These are phyloP conservation scores for Scenedesmus sp. DNA, from an alignment of 163 green algal genomes.

Conservation along the genomic window DNA sequence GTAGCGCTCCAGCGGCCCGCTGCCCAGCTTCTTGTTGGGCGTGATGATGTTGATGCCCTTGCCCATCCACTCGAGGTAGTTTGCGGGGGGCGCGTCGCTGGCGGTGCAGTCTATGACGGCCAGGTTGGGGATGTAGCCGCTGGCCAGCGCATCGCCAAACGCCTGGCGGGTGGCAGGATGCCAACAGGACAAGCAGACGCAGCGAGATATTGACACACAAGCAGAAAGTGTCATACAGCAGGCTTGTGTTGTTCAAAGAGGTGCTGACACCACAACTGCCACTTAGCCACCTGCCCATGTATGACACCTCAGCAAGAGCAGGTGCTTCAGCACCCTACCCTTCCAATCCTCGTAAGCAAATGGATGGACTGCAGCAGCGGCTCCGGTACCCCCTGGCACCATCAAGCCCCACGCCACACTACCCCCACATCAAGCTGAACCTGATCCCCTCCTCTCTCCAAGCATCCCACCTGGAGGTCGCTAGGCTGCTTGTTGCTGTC, in stretches of 20 bases:
- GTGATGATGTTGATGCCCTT: constrained; percentile 97
- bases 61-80: constrained; percentile 76
- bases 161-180: not conserved
- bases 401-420: too few species aligned
- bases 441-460: too few species aligned
- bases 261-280: too few species aligned
- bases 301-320: too few species aligned
- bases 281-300: too few species aligned
- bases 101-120: constrained; percentile 97
- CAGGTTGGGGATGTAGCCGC: constrained; percentile 91
- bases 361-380: too few species aligned
- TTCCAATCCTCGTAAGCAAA: too few species aligned
- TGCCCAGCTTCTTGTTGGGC: constrained; percentile 99
- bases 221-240: not conserved
- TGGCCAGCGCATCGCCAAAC: constrained; percentile 60
- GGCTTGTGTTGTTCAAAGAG: not conserved
- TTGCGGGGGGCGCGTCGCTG: constrained; percentile 74
- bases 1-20: constrained; percentile 80
- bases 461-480: not conserved
- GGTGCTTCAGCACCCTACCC: too few species aligned
- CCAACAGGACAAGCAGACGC: not conserved
- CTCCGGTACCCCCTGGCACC: too few species aligned
- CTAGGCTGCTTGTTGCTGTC: not conserved
- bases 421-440: too few species aligned
- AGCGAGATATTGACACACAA: too few species aligned